Evolutionary conservation across 2,329 filamentous ascomycete genomes (phyloP).

Genomic region (Fusarium sp.): DNA sequence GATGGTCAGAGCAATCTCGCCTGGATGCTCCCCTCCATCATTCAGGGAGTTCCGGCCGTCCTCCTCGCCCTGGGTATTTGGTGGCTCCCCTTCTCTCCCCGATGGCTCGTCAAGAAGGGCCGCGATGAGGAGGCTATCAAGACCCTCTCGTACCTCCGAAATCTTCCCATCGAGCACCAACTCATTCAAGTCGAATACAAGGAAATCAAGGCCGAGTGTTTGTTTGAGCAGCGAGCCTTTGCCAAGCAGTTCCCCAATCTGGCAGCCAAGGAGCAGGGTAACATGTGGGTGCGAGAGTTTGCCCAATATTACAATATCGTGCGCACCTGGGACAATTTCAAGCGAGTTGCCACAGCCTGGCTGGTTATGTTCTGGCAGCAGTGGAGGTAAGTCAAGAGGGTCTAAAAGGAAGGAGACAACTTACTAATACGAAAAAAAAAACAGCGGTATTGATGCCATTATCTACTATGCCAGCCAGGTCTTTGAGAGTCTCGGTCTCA

Average conservation of each 20-base stretch:
- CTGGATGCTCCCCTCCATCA: constrained; percentile 59
- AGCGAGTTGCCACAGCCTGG: constrained; percentile 73
- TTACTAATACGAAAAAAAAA: not conserved
- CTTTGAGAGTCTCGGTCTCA: constrained; percentile 73
- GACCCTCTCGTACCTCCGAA: constrained; percentile 71
- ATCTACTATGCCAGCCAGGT: constrained; percentile 66
- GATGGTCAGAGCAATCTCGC: constrained; percentile 56
- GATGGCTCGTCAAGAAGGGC: constrained; percentile 79
- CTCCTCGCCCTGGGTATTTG: constrained; percentile 77
- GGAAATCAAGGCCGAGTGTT: constrained; percentile 83
- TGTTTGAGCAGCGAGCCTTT: constrained; percentile 80
- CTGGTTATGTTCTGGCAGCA: constrained; percentile 71
- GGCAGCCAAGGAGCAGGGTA: constrained; percentile 55
- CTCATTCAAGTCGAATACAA: constrained; percentile 80
- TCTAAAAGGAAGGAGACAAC: not conserved
- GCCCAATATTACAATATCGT: constrained; percentile 59
- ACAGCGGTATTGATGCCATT: constrained; percentile 42
- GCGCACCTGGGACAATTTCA: constrained; percentile 63
- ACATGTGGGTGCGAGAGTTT: constrained; percentile 57
- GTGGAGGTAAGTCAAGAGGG: constrained; percentile 44
- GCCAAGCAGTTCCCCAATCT: constrained; percentile 66
- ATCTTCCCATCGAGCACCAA: constrained; percentile 71
- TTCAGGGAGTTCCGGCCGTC: constrained; percentile 57
- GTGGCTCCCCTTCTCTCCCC: constrained; percentile 83
- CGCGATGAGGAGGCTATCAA: constrained; percentile 73